Base-by-base conservation (phyloP, 306 rosid genomes). In the Carpinus fangiana region DNA sequence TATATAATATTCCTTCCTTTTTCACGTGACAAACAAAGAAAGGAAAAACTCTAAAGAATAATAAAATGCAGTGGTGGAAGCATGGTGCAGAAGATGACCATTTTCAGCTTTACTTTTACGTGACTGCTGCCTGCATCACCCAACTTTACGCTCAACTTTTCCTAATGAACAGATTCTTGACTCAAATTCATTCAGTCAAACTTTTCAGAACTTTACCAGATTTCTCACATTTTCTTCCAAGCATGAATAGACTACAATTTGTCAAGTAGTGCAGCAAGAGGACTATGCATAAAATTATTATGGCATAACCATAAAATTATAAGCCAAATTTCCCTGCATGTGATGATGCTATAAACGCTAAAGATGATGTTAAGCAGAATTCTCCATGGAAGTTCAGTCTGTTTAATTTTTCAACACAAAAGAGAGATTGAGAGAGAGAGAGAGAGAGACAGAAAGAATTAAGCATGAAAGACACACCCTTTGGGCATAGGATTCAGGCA, bases 401-500 rank as follows among this genome's bases (percentile, higher is more conserved):
- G 7, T 16, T 18, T 17, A 2, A 2, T 36, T 7, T 5, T 16
- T 7, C 59, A 54, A 0, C 18, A 17, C 23, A 18, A 0, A 53
- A 8, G 20, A 55, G 31, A 31, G 12, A 47, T 2, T 7, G 12
- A 20, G 38, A 43, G 31, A 34, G 12, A 38, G 21, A 57, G 65
- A 56, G 28, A 73, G 12, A 60, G 53, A 18, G 71, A 17, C 18
- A 61, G 66, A 61, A 2, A 74, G 45, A 5, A 6, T 41, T 26
- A 68, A 69, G 65, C 28, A 54, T 17, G 34, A 8, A 72, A 79
- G 46, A 20, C 90, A 82, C 73, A 94, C 99, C 98, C 99, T 93
- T 85, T 87, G 99, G 68, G 81, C 91, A 74, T 90, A 90, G 78
- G 97, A 90, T 72, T 89, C 90, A 8, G 99, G 99, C 97, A 93